Percentiles rank a stretch among this genome's conserved stretches.
Evolutionary conservation across 768 basidiomycete genomes (phyloP).

Genomic region (Boletus edulis): DNA sequence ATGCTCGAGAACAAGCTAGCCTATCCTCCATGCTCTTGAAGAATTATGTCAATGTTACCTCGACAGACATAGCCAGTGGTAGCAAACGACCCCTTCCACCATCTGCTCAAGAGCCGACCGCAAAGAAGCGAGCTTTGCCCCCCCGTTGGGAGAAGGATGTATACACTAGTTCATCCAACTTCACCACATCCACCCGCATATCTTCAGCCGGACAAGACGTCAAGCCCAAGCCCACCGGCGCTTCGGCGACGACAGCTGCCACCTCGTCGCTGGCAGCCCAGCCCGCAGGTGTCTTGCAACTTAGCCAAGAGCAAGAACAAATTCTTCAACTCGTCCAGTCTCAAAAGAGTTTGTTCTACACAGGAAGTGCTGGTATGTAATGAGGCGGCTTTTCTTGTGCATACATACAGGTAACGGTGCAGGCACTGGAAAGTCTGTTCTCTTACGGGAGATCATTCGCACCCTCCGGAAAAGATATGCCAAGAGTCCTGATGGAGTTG

Average conservation of each 20-base stretch:
- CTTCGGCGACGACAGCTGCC: background rate
- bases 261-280: constrained; percentile 18
- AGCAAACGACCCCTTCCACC: constrained; percentile 33
- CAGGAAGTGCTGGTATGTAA: constrained; percentile 88
- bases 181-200: constrained; percentile 14
- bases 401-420: constrained; percentile 11
- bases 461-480: constrained; percentile 54
- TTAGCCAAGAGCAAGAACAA: constrained; percentile 85
- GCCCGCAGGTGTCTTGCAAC: constrained; percentile 43
- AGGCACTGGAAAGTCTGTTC: constrained; percentile 97
- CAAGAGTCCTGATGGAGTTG: constrained; percentile 68
- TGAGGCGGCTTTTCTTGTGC: constrained; percentile 6
- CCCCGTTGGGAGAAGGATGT: constrained; percentile 43
- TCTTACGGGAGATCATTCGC: constrained; percentile 88
- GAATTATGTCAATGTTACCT: constrained; percentile 11
- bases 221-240: constrained; percentile 5
- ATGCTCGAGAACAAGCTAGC: constrained; percentile 36
- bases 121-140: constrained; percentile 61
- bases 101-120: constrained; percentile 24
- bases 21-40: constrained; percentile 7
- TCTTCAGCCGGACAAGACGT: constrained; percentile 14
- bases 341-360: constrained; percentile 86
- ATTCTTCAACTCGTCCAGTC: constrained; percentile 77
- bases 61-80: constrained; percentile 21
- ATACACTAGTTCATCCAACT: constrained; percentile 36